Percentiles rank a stretch among this genome's conserved stretches.
phyloP scores from a whole-genome alignment of 352 stramenopile species.

The Phytophthora agathidicida region DNA sequence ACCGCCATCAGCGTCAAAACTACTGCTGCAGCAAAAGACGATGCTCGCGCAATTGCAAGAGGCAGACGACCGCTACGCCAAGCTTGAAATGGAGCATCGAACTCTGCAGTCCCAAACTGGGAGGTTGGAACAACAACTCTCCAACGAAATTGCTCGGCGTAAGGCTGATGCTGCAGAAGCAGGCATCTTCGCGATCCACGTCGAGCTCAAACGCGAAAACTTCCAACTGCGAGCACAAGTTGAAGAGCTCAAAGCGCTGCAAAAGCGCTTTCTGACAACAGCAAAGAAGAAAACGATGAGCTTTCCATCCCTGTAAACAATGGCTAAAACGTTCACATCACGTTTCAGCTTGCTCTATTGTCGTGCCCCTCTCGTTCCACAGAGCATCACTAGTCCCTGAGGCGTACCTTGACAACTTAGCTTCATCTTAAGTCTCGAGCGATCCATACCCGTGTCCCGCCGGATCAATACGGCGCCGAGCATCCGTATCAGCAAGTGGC shows the following conservation, averaged over 20 bases:
- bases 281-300: slow-evolving; percentile 79
- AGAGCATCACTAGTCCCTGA: slow-evolving; percentile 6
- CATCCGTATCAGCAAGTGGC: slow-evolving; percentile 60
- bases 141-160: slow-evolving; percentile 30
- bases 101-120: slow-evolving; percentile 13
- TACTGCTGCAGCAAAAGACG: slow-evolving; percentile 31
- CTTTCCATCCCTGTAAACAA: slow-evolving; percentile 56
- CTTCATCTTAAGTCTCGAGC: slow-evolving; percentile 63
- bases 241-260: slow-evolving; percentile 73
- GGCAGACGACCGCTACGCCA: slow-evolving; percentile 18
- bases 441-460: slow-evolving; percentile 83
- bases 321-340: slow-evolving; percentile 15
- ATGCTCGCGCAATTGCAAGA: slow-evolving; percentile 30
- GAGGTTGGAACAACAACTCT: slow-evolving; percentile 24
- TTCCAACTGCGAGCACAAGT: slow-evolving; percentile 64
- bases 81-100: slow-evolving; percentile 26
- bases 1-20: slow-evolving; percentile 22
- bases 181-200: slow-evolving; percentile 65
- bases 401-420: slow-evolving; percentile 10
- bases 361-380: slow-evolving; percentile 1
- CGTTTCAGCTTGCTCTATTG: slow-evolving; percentile 30
- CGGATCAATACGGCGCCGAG: slow-evolving; percentile 69
- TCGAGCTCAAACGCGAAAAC: slow-evolving; percentile 84
- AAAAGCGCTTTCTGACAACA: slow-evolving; percentile 69
- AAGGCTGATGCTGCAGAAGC: slow-evolving; percentile 18